Evolutionary conservation across 2,329 filamentous ascomycete species (phyloP), one percentile per base, ranked within the genome.

Genomic region (Beauveria bassiana): DNA sequence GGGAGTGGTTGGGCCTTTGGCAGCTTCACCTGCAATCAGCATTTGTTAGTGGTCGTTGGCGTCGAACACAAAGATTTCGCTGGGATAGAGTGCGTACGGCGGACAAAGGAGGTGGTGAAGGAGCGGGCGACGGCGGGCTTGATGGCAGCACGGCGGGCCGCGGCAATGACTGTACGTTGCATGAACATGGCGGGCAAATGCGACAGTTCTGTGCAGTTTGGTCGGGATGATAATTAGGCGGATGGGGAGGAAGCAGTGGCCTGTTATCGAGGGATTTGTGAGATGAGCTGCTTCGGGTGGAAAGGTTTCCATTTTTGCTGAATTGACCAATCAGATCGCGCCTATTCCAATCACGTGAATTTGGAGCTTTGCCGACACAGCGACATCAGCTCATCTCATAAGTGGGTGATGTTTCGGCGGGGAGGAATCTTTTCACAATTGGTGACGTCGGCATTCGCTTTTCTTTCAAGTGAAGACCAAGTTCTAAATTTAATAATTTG

Each of bases 111-210:
- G 72, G 79, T 85, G 67, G 81, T 76, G 73, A 88, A 85, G 75
- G 77, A 80, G 74, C 85, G 84, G 70, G 80, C 79, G 71, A 81
- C 74, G 66, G 77, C 75, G 67, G 84, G 82, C 61, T 70, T 77
- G 71, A 80, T 79, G 64, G 79, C 84, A 64, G 71, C 75, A 67
- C 85, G 83, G 74, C 85, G 85, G 71, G 83, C 84, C 72, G 79
- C 83, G 68, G 81, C 77, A 67, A 84, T 71, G 73, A 80, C 84
- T 71, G 85, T 79, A 73, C 85, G 85, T 79, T 86, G 82, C 73
- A 87, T 73, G 69, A 87, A 85, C 85, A 88, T 86, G 70, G 70
- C 73, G 74, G 20, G 46, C 14, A 24, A 28, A 24, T 31, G 70
- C 66, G 66, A 56, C 38, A 61, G 62, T 54, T 61, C 46, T 63